phyloP scores from a whole-genome alignment of 2,329 filamentous ascomycete genomes.

The Sarocladium brachiariae region DNA sequence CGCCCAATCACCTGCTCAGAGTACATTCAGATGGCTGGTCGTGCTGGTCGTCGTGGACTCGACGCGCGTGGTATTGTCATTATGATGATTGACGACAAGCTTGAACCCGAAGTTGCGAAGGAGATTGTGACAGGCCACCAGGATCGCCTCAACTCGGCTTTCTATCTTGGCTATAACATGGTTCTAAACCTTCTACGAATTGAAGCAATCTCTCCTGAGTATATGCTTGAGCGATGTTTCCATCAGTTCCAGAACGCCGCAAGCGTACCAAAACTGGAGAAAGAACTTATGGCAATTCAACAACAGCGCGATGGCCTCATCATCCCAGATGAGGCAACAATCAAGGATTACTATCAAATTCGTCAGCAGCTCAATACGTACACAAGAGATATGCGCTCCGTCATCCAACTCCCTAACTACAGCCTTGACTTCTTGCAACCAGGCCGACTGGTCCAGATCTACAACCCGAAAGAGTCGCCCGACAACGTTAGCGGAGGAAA shows the following conservation, averaged over 20 bases:
- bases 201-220: constrained; percentile 98
- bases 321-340: constrained; percentile 78
- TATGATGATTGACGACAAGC: constrained; percentile 98
- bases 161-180: constrained; percentile 63
- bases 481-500: constrained; percentile 29
- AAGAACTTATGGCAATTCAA: constrained; percentile 73
- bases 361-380: constrained; percentile 78
- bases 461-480: constrained; percentile 51
- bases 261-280: constrained; percentile 76
- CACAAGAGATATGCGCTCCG: constrained; percentile 80
- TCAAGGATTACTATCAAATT: constrained; percentile 91
- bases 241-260: constrained; percentile 97
- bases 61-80: constrained; percentile 98
- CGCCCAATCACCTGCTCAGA: constrained; percentile 89
- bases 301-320: constrained; percentile 63
- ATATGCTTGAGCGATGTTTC: constrained; percentile 97
- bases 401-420: constrained; percentile 88
- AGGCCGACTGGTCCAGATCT: constrained; percentile 83
- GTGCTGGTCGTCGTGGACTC: constrained; percentile 91
- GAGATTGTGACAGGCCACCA: constrained; percentile 94
- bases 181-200: constrained; percentile 69
- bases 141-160: constrained; percentile 94
- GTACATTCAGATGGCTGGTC: constrained; percentile 98
- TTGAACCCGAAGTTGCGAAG: constrained; percentile 90
- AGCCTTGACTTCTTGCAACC: constrained; percentile 77